These are phyloP conservation scores for Euphorbia pulcherrima DNA, from an alignment of 345 rosid species.

Conservation along the genomic window DNA sequence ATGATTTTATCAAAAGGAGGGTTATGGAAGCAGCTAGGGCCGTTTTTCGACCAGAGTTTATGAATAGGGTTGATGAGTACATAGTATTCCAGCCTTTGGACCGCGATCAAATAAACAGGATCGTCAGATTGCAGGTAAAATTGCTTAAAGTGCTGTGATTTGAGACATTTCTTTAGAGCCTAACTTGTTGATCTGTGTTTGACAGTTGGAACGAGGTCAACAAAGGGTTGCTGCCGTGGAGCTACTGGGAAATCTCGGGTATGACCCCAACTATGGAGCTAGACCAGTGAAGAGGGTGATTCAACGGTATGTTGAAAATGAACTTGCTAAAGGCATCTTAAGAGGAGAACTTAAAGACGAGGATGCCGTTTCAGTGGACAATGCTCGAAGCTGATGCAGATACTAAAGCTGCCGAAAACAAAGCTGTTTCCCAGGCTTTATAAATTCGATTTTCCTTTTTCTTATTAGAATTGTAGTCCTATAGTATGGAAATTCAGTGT, in stretches of 20 bases:
- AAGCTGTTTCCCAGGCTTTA: conserved; percentile 29
- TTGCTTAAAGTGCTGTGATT: background rate
- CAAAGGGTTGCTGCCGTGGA: conserved; percentile 76
- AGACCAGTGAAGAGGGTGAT: conserved; percentile 96
- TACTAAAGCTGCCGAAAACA: conserved; percentile 32
- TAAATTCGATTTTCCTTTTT: conserved; percentile 2
- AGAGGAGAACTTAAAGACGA: conserved; percentile 90
- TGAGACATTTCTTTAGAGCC: background rate
- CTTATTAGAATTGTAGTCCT: background rate
- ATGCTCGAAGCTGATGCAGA: conserved; percentile 33
- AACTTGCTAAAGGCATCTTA: conserved; percentile 91
- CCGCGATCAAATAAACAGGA: conserved; percentile 69
- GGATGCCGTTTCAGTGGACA: conserved; percentile 58
- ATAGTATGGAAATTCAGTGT: background rate
- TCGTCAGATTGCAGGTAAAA: conserved; percentile 84
- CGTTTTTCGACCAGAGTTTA: conserved; percentile 90
- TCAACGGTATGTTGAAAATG: conserved; percentile 90
- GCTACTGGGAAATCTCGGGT: conserved; percentile 81
- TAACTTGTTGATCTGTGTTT: conserved; percentile 14
- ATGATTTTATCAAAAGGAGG: conserved; percentile 72
- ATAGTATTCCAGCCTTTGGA: conserved; percentile 97
- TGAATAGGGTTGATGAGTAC: conserved; percentile 97
- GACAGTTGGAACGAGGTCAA: conserved; percentile 86
- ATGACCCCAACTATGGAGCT: conserved; percentile 94
- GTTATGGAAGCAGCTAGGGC: conserved; percentile 98